Evolutionary conservation across 768 basidiomycete genomes (phyloP), one percentile per base, ranked within the genome.

Genomic region (Mycena galericulata): DNA sequence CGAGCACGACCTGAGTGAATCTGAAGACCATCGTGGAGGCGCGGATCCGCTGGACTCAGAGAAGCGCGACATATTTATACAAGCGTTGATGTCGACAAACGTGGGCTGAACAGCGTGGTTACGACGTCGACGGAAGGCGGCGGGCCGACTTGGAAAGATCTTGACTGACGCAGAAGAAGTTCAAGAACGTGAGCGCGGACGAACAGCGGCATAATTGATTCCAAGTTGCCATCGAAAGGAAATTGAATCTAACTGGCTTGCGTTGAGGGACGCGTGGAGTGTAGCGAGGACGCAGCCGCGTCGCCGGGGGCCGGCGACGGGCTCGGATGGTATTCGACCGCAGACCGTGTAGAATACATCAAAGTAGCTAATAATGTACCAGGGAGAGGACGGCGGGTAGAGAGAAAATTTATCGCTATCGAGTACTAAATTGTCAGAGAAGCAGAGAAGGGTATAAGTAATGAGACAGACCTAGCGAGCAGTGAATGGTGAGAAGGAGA

Each of bases 31-130:
- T 62, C 11, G 58, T 22, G 41, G 18, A 14, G 9, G 32, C 51
- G 43, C 12, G 26, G 36, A 12, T 30, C 24, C 34, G 14, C 34
- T 7, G 6, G 2, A 36, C 38, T 18, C 29, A 55, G 43, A 34
- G 6, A 22, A 15, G 34, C 18, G 45, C 24, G n/a, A 4, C 49
- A 58, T 59, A 58, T 59, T 50, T 65, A 65, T 65, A 57, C 36
- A 18, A 43, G 26, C 30, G 4, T 34, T 22, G 10, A 46, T 29
- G 55, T 57, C 38, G 65, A 66, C 65, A 53, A 66, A 67, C 65
- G 65, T 67, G 58, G 38, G 57, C 29, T 59, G 51, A 14, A 9
- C 26, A n/a, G n/a, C 18, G 22, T 8, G n/a, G 49, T 30, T 26
- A 4, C 26, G 26, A n/a, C n/a, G n/a, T n/a, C n/a, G n/a, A n/a